Evolutionary conservation across 2,329 filamentous ascomycete genomes (phyloP).

Genomic region (Xylariaceae sp.): DNA sequence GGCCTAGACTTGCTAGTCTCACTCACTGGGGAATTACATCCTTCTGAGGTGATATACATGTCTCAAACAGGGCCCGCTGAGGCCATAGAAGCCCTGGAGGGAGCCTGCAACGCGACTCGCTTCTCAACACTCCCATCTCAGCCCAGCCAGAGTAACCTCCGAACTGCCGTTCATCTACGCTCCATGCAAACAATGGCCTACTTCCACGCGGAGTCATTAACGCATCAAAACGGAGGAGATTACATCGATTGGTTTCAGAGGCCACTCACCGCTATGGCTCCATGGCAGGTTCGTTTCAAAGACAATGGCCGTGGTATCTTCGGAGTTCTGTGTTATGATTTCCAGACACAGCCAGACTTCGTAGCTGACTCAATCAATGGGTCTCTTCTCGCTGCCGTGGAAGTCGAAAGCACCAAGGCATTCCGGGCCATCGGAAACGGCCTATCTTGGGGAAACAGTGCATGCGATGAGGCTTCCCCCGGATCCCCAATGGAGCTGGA

Average conservation of each 20-base stretch:
- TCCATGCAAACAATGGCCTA: constrained; percentile 83
- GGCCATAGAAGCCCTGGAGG: constrained; percentile 60
- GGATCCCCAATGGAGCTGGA: constrained; percentile 35
- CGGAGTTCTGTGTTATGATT: constrained; percentile 73
- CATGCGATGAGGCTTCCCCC: constrained; percentile 1
- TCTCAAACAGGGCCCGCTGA: constrained; percentile 67
- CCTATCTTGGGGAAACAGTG: constrained; percentile 28
- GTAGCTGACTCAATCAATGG: constrained; percentile 73
- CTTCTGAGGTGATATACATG: constrained; percentile 72
- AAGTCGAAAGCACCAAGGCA: constrained; percentile 61
- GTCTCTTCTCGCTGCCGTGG: constrained; percentile 70
- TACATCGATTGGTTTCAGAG: constrained; percentile 56
- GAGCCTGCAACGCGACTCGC: constrained; percentile 48
- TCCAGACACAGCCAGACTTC: constrained; percentile 63
- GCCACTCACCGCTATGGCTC: constrained; percentile 63
- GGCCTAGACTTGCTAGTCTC: constrained; percentile 69
- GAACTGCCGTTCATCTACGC: constrained; percentile 70
- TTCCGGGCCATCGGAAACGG: constrained; percentile 45
- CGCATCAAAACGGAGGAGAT: constrained; percentile 24
- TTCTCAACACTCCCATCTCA: constrained; percentile 66
- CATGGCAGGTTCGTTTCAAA: constrained; percentile 68
- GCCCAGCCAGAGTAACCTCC: constrained; percentile 58
- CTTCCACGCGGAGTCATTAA: constrained; percentile 61
- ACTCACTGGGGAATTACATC: constrained; percentile 59
- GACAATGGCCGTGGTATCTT: constrained; percentile 59